Evolutionary conservation across 2,329 filamentous ascomycete species (phyloP), one percentile per base, ranked within the genome.

Genomic region (Colletotrichum sp.): DNA sequence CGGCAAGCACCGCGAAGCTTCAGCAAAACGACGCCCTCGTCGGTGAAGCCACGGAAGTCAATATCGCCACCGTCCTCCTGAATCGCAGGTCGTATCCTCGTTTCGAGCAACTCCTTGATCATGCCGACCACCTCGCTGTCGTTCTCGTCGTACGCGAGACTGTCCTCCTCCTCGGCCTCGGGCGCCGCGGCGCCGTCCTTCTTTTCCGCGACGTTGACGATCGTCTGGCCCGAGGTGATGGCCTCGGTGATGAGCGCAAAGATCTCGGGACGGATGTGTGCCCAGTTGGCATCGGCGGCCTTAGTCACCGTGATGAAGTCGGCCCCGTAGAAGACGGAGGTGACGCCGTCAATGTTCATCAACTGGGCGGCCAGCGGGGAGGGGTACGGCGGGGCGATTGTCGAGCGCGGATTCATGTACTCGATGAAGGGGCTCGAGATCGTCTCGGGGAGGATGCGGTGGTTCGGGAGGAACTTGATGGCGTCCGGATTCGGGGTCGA

Each of bases 231-330:
- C 5, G 93, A 93, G 1, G 95, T 97, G 76, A 99, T 93, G 48
- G 94, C 93, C 86, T 98, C 96, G 66, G 96, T 98, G 84, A 99
- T 98, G 76, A 98, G 88, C 77, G 95, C 94, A 85, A 98, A 99
- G 34, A 98, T 92, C 85, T 99, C 97, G 2, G 97, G 96, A 81
- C 97, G 97, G 81, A 99, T 93, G 84, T 98, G 95, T 52, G 95
- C 94, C 97, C 97, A 99, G 81, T 96, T 95, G 5, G 94, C 94
- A 79, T 97, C 94, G 78, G 92, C 90, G 64, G 95, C 92, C 85
- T 99, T 99, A 58, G 94, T 98, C 43, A 99, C 94, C 15, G 97
- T 99, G 86, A 99, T 98, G 87, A 98, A 98, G 84, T 99, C 96
- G 39, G 92, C 87, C 68, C 96, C 97, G 86, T 98, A 98, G 86